phyloP scores from a whole-genome alignment of 768 basidiomycete species.

The Daedaleopsis nitida region DNA sequence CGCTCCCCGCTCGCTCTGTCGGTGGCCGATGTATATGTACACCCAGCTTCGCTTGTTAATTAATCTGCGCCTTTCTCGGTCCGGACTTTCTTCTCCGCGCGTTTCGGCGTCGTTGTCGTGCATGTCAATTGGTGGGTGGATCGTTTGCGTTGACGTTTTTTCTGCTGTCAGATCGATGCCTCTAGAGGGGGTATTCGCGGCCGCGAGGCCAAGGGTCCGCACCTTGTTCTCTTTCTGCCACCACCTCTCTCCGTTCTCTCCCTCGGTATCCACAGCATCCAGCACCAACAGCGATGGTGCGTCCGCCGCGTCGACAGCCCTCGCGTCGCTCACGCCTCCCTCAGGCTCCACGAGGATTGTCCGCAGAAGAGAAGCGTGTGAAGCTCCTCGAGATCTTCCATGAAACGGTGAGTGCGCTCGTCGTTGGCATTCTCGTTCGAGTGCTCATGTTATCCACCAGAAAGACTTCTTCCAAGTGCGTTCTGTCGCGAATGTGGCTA shows the following conservation, averaged over 20 bases:
- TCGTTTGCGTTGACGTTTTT: background rate
- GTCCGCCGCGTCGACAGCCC: background rate
- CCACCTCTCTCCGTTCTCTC: background rate
- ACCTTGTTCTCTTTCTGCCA: background rate
- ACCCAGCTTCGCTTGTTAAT: slow-evolving; percentile 10
- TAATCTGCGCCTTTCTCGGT: background rate
- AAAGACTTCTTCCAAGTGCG: slow-evolving; percentile 80
- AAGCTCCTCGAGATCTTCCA: slow-evolving; percentile 93
- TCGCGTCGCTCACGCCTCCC: background rate
- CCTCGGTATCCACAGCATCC: background rate
- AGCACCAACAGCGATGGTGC: background rate
- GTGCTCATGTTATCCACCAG: slow-evolving; percentile 37
- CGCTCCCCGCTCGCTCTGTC: background rate
- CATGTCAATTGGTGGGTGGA: no score
- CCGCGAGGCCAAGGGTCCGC: no score
- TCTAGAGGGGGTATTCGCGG: no score
- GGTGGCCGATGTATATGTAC: slow-evolving; percentile 23
- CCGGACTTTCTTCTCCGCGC: background rate
- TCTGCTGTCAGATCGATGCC: background rate
- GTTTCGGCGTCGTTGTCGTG: no score
- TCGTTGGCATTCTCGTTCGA: background rate
- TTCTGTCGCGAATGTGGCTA: background rate
- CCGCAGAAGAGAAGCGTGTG: slow-evolving; percentile 86
- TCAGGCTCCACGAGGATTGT: slow-evolving; percentile 82
- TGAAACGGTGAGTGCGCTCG: slow-evolving; percentile 63